Evolutionary conservation across 805 yeast species (phyloP).

Genomic region (Candida ortonii): DNA sequence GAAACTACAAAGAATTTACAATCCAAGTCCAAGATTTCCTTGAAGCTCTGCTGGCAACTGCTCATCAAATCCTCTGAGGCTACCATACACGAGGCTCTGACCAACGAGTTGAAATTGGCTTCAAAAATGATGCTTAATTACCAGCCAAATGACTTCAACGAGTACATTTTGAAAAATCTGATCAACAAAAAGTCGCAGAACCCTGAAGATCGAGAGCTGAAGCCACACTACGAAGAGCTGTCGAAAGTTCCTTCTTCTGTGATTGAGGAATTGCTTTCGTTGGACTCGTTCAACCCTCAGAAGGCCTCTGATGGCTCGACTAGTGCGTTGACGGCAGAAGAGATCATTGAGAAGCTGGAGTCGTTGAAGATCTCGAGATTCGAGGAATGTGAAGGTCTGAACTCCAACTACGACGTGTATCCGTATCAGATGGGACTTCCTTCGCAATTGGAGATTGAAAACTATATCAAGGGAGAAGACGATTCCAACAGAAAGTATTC

Average conservation of each 20-base stretch:
- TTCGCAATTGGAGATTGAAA: constrained; percentile 57
- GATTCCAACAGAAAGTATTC: constrained; percentile 62
- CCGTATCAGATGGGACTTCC: constrained; percentile 80
- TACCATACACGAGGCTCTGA: constrained; percentile 63
- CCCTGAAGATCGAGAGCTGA: constrained; percentile 25
- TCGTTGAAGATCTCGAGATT: constrained; percentile 39
- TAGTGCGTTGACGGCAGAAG: constrained; percentile 12
- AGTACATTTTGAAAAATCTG: constrained; percentile 51
- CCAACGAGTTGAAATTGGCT: constrained; percentile 73
- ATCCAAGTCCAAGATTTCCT: constrained; percentile 73
- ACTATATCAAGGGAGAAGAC: constrained; percentile 68
- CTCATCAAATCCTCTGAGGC: constrained; percentile 58
- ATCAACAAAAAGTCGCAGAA: constrained; percentile 40
- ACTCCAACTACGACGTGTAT: constrained; percentile 38
- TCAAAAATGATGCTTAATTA: constrained; percentile 64
- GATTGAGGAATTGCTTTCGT: constrained; percentile 45
- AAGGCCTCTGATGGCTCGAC: constrained; percentile 8
- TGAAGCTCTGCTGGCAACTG: constrained; percentile 68
- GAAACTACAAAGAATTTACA: constrained; percentile 53
- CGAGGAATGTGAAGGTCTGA: constrained; percentile 33
- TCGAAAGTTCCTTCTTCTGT: constrained; percentile 64
- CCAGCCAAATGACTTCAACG: constrained; percentile 44
- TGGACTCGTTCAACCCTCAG: constrained; percentile 27
- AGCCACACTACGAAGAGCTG: constrained; percentile 42
- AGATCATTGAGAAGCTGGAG: constrained; percentile 24